These are phyloP conservation scores for Penicillium sp. DNA, from an alignment of 2,329 filamentous ascomycete genomes.

Conservation along the genomic window DNA sequence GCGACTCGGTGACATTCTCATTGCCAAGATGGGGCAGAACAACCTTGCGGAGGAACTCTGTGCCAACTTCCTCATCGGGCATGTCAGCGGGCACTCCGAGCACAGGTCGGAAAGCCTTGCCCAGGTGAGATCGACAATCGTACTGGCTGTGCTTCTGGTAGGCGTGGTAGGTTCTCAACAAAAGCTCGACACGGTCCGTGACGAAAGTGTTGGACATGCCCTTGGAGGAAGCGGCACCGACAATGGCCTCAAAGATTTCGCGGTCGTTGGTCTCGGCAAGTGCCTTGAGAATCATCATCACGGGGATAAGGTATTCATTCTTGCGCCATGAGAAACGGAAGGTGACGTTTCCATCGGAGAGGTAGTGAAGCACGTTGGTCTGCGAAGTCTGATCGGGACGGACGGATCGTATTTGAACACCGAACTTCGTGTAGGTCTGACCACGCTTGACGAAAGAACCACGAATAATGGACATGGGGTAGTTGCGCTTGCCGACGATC, in stretches of 20 bases:
- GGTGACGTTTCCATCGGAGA: slow-evolving; percentile 89
- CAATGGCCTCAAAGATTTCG: slow-evolving; percentile 88
- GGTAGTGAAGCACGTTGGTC: slow-evolving; percentile 92
- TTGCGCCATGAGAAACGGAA: slow-evolving; percentile 98
- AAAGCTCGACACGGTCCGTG: slow-evolving; percentile 83
- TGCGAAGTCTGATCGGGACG: slow-evolving; percentile 96
- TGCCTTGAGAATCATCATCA: slow-evolving; percentile 94
- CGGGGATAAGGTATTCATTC: slow-evolving; percentile 89
- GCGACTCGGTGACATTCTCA: slow-evolving; percentile 68
- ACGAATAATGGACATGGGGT: slow-evolving; percentile 86
- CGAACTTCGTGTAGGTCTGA: slow-evolving; percentile 74
- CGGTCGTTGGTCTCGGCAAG: slow-evolving; percentile 91
- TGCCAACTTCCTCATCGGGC: slow-evolving; percentile 79
- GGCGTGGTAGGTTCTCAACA: slow-evolving; percentile 85
- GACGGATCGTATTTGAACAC: slow-evolving; percentile 83
- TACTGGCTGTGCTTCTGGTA: slow-evolving; percentile 75
- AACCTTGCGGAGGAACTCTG: slow-evolving; percentile 80
- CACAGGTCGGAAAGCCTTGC: slow-evolving; percentile 82
- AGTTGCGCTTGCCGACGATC: slow-evolving; percentile 82
- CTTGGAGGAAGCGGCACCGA: slow-evolving; percentile 67
- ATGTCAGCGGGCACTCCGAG: slow-evolving; percentile 74
- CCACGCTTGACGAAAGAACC: slow-evolving; percentile 84
- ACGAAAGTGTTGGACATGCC: slow-evolving; percentile 82
- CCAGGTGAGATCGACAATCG: slow-evolving; percentile 76
- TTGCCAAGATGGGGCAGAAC: slow-evolving; percentile 87